Conservation (phyloP, 352 stramenopile species). For the Blastocystis sp. region DNA sequence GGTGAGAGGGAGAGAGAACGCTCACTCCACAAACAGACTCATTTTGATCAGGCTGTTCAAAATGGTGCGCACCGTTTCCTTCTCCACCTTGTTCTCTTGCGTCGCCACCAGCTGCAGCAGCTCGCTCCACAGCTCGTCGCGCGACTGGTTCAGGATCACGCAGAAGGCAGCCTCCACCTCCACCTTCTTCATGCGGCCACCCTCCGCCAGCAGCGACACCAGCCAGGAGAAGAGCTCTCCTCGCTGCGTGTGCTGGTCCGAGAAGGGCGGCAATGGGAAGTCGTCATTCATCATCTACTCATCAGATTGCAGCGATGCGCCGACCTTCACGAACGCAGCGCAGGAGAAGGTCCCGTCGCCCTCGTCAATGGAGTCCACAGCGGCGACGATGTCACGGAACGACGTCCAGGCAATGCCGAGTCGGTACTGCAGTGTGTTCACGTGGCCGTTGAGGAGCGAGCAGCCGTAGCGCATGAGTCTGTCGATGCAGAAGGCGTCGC, state of each 20-base stretch:
- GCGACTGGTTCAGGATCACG: conserved; percentile 34
- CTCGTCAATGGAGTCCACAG: neutral
- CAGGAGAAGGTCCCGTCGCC: neutral
- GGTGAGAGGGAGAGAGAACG: neutral
- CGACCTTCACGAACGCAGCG: conserved; percentile 9
- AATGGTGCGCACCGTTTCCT: neutral
- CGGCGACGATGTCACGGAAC: neutral
- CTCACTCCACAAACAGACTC: conserved; percentile 38
- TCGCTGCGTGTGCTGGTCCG: neutral
- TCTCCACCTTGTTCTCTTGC: neutral
- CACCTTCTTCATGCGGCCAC: neutral
- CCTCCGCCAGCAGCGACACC: neutral
- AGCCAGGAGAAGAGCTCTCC: neutral
- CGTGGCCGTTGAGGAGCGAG: conserved; percentile 2
- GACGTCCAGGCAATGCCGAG: neutral
- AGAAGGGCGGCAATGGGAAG: conserved; percentile 39
- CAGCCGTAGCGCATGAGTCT: conserved; percentile 13
- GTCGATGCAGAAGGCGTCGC: conserved; percentile 28
- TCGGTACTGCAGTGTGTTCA: neutral
- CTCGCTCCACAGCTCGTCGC: conserved; percentile 17
- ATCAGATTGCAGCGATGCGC: neutral
- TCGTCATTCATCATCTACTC: conserved; percentile 53
- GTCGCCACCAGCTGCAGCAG: neutral
- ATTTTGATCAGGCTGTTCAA: conserved; percentile 31
- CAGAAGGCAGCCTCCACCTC: conserved; percentile 9